Evolutionary conservation across 768 basidiomycete genomes (phyloP).

Genomic region (Calocybe gangraenosa): DNA sequence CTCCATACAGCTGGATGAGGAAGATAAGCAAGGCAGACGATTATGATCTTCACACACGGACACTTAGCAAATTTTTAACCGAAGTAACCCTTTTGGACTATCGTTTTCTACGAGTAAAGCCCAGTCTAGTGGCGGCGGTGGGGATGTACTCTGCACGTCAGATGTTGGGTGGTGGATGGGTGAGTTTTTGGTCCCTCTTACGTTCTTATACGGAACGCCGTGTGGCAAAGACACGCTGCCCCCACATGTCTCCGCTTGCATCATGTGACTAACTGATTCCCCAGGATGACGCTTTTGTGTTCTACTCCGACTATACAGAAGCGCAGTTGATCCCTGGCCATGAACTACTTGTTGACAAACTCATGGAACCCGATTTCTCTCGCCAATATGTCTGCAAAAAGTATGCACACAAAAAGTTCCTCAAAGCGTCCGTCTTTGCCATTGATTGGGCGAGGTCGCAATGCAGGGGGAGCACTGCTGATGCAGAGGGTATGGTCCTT

Average conservation of each 20-base stretch:
- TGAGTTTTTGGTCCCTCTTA: slow-evolving; percentile 44
- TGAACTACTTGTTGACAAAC: slow-evolving; percentile 75
- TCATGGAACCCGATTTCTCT: slow-evolving; percentile 77
- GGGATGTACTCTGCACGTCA: slow-evolving; percentile 94
- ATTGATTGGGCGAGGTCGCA: slow-evolving; percentile 68
- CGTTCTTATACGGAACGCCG: slow-evolving; percentile 10
- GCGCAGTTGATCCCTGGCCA: slow-evolving; percentile 83
- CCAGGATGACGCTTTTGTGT: slow-evolving; percentile 88
- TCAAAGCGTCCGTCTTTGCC: slow-evolving; percentile 82
- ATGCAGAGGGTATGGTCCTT: slow-evolving; percentile 41
- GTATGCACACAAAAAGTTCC: slow-evolving; percentile 96
- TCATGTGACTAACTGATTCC: slow-evolving; percentile 35
- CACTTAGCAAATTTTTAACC: slow-evolving; percentile 94
- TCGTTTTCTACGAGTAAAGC: slow-evolving; percentile 90
- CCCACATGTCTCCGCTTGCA: slow-evolving; percentile 15
- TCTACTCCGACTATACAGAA: slow-evolving; percentile 89
- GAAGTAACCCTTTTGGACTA: slow-evolving; percentile 94
- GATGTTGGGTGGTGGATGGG: slow-evolving; percentile 97
- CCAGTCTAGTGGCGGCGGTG: slow-evolving; percentile 89
- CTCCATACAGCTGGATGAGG: slow-evolving; percentile 98
- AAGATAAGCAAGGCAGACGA: slow-evolving; percentile 98
- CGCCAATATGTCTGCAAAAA: slow-evolving; percentile 90
- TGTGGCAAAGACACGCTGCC: slow-evolving; percentile 12
- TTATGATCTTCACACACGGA: slow-evolving; percentile 97
- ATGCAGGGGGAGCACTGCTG: slow-evolving; percentile 29